Percentiles rank a stretch among this genome's conserved stretches.
Evolutionary conservation across 2,329 filamentous ascomycete genomes (phyloP).

Genomic region (Talaromyces sp.): DNA sequence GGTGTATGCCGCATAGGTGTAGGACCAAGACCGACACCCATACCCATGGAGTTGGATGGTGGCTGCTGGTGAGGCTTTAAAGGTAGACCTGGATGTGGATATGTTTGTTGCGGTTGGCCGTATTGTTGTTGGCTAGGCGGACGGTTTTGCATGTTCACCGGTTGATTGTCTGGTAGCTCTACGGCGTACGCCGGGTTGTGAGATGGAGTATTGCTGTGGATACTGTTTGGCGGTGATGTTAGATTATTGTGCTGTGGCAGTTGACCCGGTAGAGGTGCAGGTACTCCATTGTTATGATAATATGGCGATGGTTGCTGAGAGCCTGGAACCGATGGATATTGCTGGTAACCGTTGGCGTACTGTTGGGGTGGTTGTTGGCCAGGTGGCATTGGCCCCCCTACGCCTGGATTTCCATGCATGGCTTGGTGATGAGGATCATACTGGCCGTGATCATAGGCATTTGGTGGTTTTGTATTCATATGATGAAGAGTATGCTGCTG

Average conservation of each 20-base stretch:
- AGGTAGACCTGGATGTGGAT: background rate
- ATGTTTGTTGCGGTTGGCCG: slow-evolving; percentile 6
- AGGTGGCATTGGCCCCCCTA: background rate
- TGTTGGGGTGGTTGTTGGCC: background rate
- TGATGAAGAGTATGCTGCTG: slow-evolving; percentile 11
- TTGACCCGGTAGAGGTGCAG: background rate
- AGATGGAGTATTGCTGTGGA: background rate
- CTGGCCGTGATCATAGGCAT: slow-evolving; percentile 7
- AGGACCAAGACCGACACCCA: slow-evolving; percentile 1
- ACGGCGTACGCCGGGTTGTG: slow-evolving; percentile 13
- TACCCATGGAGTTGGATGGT: background rate
- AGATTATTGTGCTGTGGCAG: slow-evolving; percentile 3
- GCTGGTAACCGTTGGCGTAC: slow-evolving; percentile 6
- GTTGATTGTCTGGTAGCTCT: slow-evolving; percentile 16
- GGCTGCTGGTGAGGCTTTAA: slow-evolving; percentile 2
- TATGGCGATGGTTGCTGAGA: slow-evolving; percentile 3
- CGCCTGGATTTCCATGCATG: background rate
- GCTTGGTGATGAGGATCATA: slow-evolving; percentile 8
- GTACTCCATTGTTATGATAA: background rate
- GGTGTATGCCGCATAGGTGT: slow-evolving; percentile 14
- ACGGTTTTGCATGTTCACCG: slow-evolving; percentile 1
- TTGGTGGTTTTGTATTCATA: background rate
- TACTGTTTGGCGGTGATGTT: slow-evolving; percentile 3
- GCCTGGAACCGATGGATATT: background rate
- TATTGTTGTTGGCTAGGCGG: background rate